Percentiles rank a stretch among this genome's conserved stretches.
phyloP scores from a whole-genome alignment of 352 stramenopile genomes.

The Phytophthora boehmeriae region DNA sequence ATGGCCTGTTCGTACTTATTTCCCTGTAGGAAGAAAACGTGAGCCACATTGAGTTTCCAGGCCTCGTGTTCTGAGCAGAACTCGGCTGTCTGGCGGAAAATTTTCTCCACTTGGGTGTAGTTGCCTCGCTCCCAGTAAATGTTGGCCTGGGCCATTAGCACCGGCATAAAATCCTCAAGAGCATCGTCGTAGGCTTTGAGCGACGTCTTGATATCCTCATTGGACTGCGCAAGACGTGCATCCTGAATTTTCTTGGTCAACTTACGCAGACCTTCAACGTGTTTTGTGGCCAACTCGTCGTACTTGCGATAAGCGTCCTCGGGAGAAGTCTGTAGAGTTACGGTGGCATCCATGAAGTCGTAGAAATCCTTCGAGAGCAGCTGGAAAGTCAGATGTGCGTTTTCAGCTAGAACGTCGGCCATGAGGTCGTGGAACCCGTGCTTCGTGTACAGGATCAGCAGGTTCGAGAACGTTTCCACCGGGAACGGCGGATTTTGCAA shows the following conservation, averaged over 20 bases:
- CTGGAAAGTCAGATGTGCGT: conserved; percentile 93
- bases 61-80: conserved; percentile 95
- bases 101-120: conserved; percentile 96
- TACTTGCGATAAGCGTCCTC: conserved; percentile 95
- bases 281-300: conserved; percentile 92
- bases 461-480: conserved; percentile 95
- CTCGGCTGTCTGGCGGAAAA: conserved; percentile 94
- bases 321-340: conserved; percentile 93
- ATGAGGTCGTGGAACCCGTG: conserved; percentile 96
- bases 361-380: conserved; percentile 94
- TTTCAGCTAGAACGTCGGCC: conserved; percentile 95
- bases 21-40: conserved; percentile 96
- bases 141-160: conserved; percentile 96
- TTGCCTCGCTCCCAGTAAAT: conserved; percentile 98
- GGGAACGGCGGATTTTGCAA: conserved; percentile 94
- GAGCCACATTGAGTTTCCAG: conserved; percentile 97
- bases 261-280: conserved; percentile 93
- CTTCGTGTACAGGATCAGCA: conserved; percentile 95
- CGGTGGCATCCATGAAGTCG: conserved; percentile 95
- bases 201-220: conserved; percentile 92
- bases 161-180: conserved; percentile 95
- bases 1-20: conserved; percentile 90
- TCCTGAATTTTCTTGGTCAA: conserved; percentile 96
- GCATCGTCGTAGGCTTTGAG: conserved; percentile 94
- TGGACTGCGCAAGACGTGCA: conserved; percentile 88